Conservation (phyloP, 805 yeast species). For the Torulaspora microellipsoides region DNA sequence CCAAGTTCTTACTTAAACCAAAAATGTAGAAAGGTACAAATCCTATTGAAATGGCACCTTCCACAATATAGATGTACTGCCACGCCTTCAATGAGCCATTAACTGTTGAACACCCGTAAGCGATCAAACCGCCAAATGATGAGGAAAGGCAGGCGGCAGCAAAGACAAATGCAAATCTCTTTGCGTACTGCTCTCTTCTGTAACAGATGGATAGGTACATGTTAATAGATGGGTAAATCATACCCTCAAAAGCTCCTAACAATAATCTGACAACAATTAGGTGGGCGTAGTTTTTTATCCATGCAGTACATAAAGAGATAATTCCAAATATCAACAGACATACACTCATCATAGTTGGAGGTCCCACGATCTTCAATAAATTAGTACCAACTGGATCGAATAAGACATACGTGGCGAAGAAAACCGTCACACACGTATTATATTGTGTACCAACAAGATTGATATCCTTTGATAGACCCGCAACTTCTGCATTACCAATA, state of each 20-base stretch:
- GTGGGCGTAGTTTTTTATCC: conserved; percentile 40
- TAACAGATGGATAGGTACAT: conserved; percentile 46
- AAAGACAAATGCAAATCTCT: conserved; percentile 46
- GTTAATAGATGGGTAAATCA: conserved; percentile 47
- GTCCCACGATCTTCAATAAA: conserved; percentile 36
- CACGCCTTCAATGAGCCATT: conserved; percentile 43
- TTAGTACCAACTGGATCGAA: conserved; percentile 40
- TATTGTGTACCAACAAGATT: conserved; percentile 39
- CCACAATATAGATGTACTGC: conserved; percentile 49
- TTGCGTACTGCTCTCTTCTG: conserved; percentile 45
- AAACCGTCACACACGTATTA: conserved; percentile 42
- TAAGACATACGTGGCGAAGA: conserved; percentile 43
- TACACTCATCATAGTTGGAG: conserved; percentile 34
- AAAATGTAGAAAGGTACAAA: conserved; percentile 36
- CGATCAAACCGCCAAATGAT: conserved; percentile 54
- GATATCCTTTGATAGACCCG: conserved; percentile 44
- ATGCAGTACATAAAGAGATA: conserved; percentile 41
- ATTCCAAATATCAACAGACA: conserved; percentile 38
- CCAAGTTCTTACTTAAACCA: conserved; percentile 40
- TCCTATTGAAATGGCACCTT: conserved; percentile 42
- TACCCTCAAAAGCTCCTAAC: conserved; percentile 50
- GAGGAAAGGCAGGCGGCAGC: conserved; percentile 51
- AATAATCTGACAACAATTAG: conserved; percentile 45
- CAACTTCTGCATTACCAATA: conserved; percentile 55
- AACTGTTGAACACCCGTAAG: conserved; percentile 43